Evolutionary conservation across 352 stramenopile species (phyloP).

Genomic region (Phytophthora cajani): DNA sequence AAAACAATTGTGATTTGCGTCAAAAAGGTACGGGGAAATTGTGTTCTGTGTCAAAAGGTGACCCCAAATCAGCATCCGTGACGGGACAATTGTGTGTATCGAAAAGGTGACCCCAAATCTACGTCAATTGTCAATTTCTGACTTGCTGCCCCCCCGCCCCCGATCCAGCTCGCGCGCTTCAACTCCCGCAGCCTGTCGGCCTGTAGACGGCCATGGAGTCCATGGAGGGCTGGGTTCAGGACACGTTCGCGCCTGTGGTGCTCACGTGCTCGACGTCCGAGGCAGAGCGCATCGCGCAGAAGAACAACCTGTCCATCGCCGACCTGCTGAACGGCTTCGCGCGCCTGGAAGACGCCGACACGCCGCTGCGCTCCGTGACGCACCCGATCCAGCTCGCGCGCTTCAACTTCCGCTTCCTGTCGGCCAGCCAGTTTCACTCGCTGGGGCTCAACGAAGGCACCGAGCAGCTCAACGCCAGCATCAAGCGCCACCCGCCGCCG

Average conservation of each 20-base stretch:
- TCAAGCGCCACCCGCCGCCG: constrained; percentile 60
- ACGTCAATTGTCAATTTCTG: background rate
- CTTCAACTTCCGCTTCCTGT: constrained; percentile 84
- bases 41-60: too few species aligned
- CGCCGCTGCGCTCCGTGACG: constrained; percentile 77
- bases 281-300: constrained; percentile 80
- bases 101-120: background rate
- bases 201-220: constrained; percentile 45
- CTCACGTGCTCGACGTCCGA: constrained; percentile 79
- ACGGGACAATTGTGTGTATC: background rate
- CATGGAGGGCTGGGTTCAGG: constrained; percentile 77
- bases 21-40: too few species aligned
- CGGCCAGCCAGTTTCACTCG: constrained; percentile 56
- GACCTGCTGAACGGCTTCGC: constrained; percentile 82
- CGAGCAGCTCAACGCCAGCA: constrained; percentile 65
- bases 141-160: background rate
- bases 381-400: constrained; percentile 66
- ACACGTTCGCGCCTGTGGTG: constrained; percentile 81
- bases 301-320: constrained; percentile 81
- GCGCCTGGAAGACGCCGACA: constrained; percentile 65
- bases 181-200: too few species aligned
- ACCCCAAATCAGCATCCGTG: too few species aligned
- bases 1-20: too few species aligned
- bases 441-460: constrained; percentile 58
- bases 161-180: background rate